Evolutionary conservation across 2,329 filamentous ascomycete genomes (phyloP).

Genomic region (Lithohypha guttulata): DNA sequence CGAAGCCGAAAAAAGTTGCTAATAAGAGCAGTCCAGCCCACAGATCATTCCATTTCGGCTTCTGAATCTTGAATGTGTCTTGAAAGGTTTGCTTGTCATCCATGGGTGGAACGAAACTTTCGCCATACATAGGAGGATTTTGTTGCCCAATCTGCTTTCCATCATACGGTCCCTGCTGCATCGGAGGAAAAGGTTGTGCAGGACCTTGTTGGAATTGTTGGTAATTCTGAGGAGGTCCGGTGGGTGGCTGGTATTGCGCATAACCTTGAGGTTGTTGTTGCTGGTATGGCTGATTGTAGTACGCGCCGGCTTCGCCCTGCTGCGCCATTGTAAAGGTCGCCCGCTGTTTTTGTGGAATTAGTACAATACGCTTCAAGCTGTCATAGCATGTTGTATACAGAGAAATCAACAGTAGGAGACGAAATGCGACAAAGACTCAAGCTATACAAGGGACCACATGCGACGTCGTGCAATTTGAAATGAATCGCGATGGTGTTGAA

Average conservation of each 20-base stretch:
- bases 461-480: too few species aligned
- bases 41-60: slow-evolving; percentile 78
- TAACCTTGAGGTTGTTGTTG: slow-evolving; percentile 12
- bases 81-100: slow-evolving; percentile 53
- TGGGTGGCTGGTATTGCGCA: slow-evolving; percentile 11
- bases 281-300: slow-evolving; percentile 20
- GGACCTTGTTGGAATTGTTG: slow-evolving; percentile 12
- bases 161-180: slow-evolving; percentile 15
- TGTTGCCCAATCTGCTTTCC: slow-evolving; percentile 6
- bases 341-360: too few species aligned
- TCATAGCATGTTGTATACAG: background rate
- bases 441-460: too few species aligned
- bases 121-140: slow-evolving; percentile 30
- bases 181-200: slow-evolving; percentile 9
- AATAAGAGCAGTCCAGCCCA: slow-evolving; percentile 82
- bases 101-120: slow-evolving; percentile 27
- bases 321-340: slow-evolving; percentile 20
- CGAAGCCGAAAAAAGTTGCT: slow-evolving; percentile 59
- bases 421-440: too few species aligned
- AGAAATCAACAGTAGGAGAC: too few species aligned
- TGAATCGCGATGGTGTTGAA: too few species aligned
- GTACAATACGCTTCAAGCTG: too few species aligned
- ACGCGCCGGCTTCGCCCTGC: slow-evolving; percentile 20
- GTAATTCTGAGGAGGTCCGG: slow-evolving; percentile 11
- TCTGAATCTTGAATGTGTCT: slow-evolving; percentile 69